Evolutionary conservation across 2,329 filamentous ascomycete species (phyloP), one percentile per base, ranked within the genome.

Genomic region (Trichoderma lentiforme): DNA sequence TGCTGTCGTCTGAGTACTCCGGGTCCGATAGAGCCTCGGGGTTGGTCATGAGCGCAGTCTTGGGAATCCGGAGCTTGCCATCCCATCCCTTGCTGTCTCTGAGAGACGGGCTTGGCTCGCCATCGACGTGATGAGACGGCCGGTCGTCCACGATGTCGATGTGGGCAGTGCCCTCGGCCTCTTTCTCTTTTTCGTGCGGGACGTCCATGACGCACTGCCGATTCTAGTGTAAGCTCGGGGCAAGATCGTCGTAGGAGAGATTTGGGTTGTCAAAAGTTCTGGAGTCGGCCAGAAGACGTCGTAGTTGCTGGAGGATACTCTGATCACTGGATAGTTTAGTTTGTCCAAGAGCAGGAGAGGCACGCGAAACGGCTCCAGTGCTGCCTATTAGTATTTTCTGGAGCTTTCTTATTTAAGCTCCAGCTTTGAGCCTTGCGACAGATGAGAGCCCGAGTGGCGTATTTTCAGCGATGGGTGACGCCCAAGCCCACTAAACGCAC

Each of bases 1-100:
- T 88, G 73, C 90, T 88, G 12, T 90, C 88, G 75, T 87, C 94
- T 18, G 93, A 96, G 79, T 95, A 94, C 71, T 97, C 94, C 0
- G 93, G 90, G 77, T 98, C 94, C 57, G 92, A 92, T 66, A 97
- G 82, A 11, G 92, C 93, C 78, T 96, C 93, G 3, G 93, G 92
- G 78, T 97, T 97, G 28, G 88, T 85, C 61, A 97, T 84, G 36
- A 89, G 84, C 8, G 81, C 79, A 11, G 81, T 78, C 78, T 88
- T 91, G 73, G 92, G 90, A 65, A 97, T 83, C 51, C 93, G 87
- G 72, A 95, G 86, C 83, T 95, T 95, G 74, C 93, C 93, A 80
- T 95, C 93, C 93, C 93, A 95, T 73, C 93, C 93, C 77, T 88
- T 90, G 82, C 87, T 90, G 76, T 89, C 88, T 74, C 83, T 85